phyloP scores from a whole-genome alignment of 2,329 filamentous ascomycete genomes.

The Talaromyces sp. region DNA sequence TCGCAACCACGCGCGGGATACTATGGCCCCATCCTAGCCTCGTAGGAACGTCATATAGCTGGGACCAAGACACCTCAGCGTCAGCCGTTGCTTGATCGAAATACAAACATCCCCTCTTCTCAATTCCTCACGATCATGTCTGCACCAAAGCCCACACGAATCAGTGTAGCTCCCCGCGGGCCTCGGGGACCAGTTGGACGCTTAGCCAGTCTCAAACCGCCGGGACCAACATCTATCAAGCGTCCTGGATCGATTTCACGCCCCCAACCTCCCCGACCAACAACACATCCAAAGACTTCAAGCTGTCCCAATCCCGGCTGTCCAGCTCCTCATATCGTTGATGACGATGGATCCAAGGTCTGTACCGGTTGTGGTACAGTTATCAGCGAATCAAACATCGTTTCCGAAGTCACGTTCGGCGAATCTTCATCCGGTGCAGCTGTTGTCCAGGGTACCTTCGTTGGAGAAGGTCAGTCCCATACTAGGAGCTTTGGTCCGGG shows the following conservation, averaged over 20 bases:
- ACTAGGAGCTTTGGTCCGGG: constrained; percentile 62
- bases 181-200: constrained; percentile 38
- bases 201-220: constrained; percentile 44
- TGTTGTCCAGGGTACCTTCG: constrained; percentile 85
- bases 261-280: constrained; percentile 34
- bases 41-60: neutral
- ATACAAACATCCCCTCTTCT: neutral
- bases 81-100: neutral
- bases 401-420: constrained; percentile 88
- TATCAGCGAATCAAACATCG: constrained; percentile 83
- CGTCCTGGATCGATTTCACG: constrained; percentile 39
- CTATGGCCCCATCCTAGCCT: neutral
- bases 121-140: constrained; percentile 30
- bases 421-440: constrained; percentile 84
- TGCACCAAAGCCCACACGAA: constrained; percentile 33
- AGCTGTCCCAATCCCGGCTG: constrained; percentile 51
- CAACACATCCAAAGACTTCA: constrained; percentile 41
- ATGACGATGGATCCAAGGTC: constrained; percentile 55
- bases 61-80: neutral
- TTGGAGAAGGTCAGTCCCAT: constrained; percentile 82
- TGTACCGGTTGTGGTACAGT: constrained; percentile 86
- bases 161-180: constrained; percentile 32
- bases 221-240: constrained; percentile 40
- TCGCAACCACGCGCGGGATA: neutral
- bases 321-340: constrained; percentile 49